A percentile compares a stretch with the other conserved stretches of the same genome.
Conservation (phyloP, 257 asterid species). For the Striga asiatica region DNA sequence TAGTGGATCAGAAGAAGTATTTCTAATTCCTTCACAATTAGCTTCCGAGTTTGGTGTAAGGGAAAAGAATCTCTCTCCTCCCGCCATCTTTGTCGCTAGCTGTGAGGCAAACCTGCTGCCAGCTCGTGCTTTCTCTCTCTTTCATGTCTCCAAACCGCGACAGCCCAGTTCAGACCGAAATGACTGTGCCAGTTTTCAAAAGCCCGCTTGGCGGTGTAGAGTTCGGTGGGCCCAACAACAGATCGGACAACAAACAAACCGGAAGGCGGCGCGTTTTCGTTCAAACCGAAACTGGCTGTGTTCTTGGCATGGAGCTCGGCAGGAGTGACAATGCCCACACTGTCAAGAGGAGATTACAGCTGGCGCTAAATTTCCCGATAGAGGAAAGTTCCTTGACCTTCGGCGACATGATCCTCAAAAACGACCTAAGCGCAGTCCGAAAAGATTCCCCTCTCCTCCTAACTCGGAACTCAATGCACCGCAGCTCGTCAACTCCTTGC, state of each 20-base stretch:
- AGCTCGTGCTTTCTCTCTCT: slow-evolving; percentile 14
- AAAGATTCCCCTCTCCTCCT: slow-evolving; percentile 80
- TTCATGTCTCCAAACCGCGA: slow-evolving; percentile 74
- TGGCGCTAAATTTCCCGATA: slow-evolving; percentile 71
- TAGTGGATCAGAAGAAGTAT: slow-evolving; percentile 12
- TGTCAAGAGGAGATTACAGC: slow-evolving; percentile 80
- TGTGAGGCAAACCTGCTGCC: slow-evolving; percentile 28
- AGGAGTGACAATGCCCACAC: slow-evolving; percentile 84
- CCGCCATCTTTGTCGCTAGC: slow-evolving; percentile 48
- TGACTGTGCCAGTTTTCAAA: slow-evolving; percentile 81
- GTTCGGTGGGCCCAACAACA: slow-evolving; percentile 36
- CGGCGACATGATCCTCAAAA: slow-evolving; percentile 82
- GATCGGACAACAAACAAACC: slow-evolving; percentile 56
- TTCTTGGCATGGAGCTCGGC: slow-evolving; percentile 89
- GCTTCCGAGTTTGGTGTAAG: slow-evolving; percentile 50
- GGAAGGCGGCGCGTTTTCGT: slow-evolving; percentile 90
- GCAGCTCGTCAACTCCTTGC: slow-evolving; percentile 97
- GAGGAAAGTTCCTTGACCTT: slow-evolving; percentile 89
- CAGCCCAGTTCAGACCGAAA: slow-evolving; percentile 88
- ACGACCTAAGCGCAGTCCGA: slow-evolving; percentile 77
- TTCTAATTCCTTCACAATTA: slow-evolving; percentile 25
- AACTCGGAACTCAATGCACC: slow-evolving; percentile 66
- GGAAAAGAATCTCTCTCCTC: slow-evolving; percentile 31
- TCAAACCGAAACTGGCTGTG: slow-evolving; percentile 90
- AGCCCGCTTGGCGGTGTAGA: slow-evolving; percentile 55